Percentiles rank a stretch among this genome's conserved stretches.
Evolutionary conservation across 306 rosid genomes (phyloP).

Genomic region (Vigna mungo): DNA sequence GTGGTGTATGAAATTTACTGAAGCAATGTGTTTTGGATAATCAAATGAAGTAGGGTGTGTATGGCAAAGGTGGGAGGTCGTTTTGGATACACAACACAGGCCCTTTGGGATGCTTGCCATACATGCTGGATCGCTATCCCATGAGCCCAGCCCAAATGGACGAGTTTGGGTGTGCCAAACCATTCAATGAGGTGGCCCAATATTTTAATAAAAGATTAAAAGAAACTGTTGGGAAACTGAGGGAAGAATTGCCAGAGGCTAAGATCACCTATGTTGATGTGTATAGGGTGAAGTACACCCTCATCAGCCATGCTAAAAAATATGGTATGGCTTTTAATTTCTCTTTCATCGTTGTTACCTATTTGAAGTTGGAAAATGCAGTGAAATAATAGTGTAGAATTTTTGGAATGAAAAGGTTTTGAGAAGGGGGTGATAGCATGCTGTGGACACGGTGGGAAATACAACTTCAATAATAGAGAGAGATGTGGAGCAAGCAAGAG

Average conservation of each 20-base stretch:
- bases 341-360: neutral
- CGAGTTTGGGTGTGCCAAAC: conserved; percentile 54
- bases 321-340: conserved; percentile 41
- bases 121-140: conserved; percentile 35
- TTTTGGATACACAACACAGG: conserved; percentile 87
- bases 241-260: conserved; percentile 52
- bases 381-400: conserved; percentile 10
- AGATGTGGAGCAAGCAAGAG: conserved; percentile 50
- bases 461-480: conserved; percentile 52
- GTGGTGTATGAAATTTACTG: neutral
- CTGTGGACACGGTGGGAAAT: conserved; percentile 76
- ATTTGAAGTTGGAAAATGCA: neutral
- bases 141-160: conserved; percentile 49
- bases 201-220: conserved; percentile 58
- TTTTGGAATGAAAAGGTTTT: conserved; percentile 57
- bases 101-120: conserved; percentile 64
- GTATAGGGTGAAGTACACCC: conserved; percentile 63
- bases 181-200: conserved; percentile 61
- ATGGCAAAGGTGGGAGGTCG: conserved; percentile 56
- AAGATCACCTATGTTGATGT: conserved; percentile 69
- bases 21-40: neutral
- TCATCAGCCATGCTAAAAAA: conserved; percentile 60
- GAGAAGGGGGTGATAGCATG: conserved; percentile 65
- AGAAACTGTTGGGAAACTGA: conserved; percentile 45
- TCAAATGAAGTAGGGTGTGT: conserved; percentile 48